Percentiles rank a stretch among this genome's conserved stretches.
phyloP scores from a whole-genome alignment of 495 filamentous ascomycete genomes.

The Sordaria brevicollis region DNA sequence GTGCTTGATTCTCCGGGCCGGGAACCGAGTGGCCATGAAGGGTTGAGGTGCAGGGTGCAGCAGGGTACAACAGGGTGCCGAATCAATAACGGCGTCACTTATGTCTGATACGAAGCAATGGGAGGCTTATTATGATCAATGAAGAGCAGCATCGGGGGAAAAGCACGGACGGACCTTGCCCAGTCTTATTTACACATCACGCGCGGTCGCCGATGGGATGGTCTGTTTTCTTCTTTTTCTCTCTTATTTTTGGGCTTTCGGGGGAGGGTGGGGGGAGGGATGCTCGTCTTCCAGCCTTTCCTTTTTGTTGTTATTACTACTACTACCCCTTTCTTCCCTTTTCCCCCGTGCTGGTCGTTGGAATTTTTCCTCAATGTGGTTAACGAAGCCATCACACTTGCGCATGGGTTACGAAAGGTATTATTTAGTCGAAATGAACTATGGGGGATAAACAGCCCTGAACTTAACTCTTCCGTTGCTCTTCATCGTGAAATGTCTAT shows the following conservation, averaged over 20 bases:
- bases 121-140: conserved; percentile 15
- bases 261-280: conserved; percentile 1
- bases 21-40: conserved; percentile 20
- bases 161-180: conserved; percentile 24
- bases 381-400: conserved; percentile 10
- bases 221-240: conserved; percentile 18
- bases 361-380: conserved; percentile 12
- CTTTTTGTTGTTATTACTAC: not conserved
- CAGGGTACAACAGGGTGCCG: conserved; percentile 18
- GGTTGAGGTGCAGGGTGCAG: not conserved
- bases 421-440: conserved; percentile 22
- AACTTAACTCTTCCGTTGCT: not conserved
- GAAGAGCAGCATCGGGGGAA: conserved; percentile 16
- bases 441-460: not conserved
- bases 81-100: conserved; percentile 38
- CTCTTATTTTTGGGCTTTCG: conserved; percentile 14
- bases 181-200: conserved; percentile 23
- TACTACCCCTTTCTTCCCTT: conserved; percentile 18
- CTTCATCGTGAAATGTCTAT: not conserved
- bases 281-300: not conserved
- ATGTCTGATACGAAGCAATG: conserved; percentile 26
- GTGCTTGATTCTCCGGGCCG: conserved; percentile 8
- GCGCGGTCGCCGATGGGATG: conserved; percentile 14
- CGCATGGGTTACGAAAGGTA: conserved; percentile 17
- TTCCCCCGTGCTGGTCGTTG: conserved; percentile 15